Base-by-base conservation (phyloP, 2,329 filamentous ascomycete genomes). In the Trichoderma polysporum region DNA sequence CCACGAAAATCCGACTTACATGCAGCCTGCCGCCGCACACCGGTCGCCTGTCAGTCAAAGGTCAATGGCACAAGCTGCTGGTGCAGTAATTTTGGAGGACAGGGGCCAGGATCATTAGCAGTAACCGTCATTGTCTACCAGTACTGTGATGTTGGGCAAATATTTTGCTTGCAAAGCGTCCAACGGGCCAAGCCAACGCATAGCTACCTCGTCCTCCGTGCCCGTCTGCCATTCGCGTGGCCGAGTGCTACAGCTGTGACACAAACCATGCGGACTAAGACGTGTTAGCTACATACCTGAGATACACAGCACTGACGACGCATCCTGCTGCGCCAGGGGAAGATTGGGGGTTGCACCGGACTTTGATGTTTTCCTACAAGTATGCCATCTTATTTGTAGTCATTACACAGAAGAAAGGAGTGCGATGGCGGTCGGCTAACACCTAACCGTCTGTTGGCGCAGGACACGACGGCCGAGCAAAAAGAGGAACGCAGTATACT, bases 151-250 rank as follows among this genome's bases (percentile, higher is more conserved):
- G 64, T 60, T 66, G 64, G 64, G 49, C 49, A 61, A 54, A 58
- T 17, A 56, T 49, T 56, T 67, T n/a, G 52, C 41, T 41, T 22
- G 37, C 35, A 67, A 67, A 39, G 58, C 58, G 39, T 67, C 59
- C 59, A 65, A 27, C 64, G 19, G 39, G 29, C 41, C 53, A 45
- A 57, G 60, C 60, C 66, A 67, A 67, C 60, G 66, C 59, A 65
- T 67, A 33, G 66, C 60, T 64, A 52, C 66, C 39, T 67, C 33
- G 59, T 33, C 33, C 41, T 33, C 45, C 37, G 17, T 56, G 50
- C 45, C 49, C 39, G 27, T 62, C 50, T 57, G 39, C 49, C 52
- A 57, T 57, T 54, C 53, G 50, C 57, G 37, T 58, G 50, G 65
- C 22, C 33, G 56, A 62, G 57, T 27, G 45, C 5, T 17, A 53